Conservation (phyloP, 805 yeast genomes). For the Cephaloascus fragrans region DNA sequence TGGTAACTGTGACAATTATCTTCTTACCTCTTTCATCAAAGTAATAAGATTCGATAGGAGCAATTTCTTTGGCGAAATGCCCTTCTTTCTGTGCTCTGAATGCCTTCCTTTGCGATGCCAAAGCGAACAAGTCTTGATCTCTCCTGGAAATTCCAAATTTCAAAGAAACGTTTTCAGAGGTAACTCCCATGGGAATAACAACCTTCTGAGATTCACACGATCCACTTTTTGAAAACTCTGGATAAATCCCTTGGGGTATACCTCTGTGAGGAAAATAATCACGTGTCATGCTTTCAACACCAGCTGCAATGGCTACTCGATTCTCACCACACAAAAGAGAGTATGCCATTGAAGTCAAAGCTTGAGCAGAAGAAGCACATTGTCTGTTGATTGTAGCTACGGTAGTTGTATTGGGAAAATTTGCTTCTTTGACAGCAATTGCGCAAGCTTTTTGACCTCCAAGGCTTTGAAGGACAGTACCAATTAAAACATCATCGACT, state of each 20-base stretch:
- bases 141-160: conserved; percentile 14
- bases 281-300: conserved; percentile 31
- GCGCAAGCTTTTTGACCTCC: conserved; percentile 29
- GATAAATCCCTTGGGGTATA: conserved; percentile 19
- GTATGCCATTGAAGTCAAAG: conserved; percentile 20
- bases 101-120: conserved; percentile 14
- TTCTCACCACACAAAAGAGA: conserved; percentile 19
- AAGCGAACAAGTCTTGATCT: conserved; percentile 16
- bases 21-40: conserved; percentile 6
- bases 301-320: conserved; percentile 25
- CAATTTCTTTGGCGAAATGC: conserved; percentile 12
- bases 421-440: conserved; percentile 20
- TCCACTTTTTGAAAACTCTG: conserved; percentile 8
- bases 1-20: conserved; percentile 5
- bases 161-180: conserved; percentile 16
- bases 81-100: conserved; percentile 13
- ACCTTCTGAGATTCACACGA: conserved; percentile 16
- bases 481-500: conserved; percentile 25
- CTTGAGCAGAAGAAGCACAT: conserved; percentile 30
- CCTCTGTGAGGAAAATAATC: conserved; percentile 31
- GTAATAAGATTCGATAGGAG: conserved; percentile 8
- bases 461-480: conserved; percentile 23
- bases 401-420: conserved; percentile 22
- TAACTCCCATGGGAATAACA: conserved; percentile 21
- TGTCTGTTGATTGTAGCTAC: conserved; percentile 25